Conservation (phyloP, 1,139 yeast genomes). For the Suhomyces anneliseae region DNA sequence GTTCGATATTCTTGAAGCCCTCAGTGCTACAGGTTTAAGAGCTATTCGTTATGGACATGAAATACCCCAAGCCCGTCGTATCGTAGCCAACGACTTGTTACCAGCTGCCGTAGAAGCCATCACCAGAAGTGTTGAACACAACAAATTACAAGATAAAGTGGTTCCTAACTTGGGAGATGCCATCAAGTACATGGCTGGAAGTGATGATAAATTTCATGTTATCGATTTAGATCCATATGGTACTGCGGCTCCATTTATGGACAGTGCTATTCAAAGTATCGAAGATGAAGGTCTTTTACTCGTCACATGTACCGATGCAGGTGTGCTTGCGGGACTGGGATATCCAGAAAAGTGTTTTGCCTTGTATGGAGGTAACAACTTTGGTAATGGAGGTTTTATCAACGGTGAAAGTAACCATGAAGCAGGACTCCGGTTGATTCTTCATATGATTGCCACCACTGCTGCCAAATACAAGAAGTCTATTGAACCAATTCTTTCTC, state of each 20-base stretch:
- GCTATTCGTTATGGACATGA: slow-evolving; percentile 93
- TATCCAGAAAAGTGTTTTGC: slow-evolving; percentile 97
- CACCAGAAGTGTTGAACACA: slow-evolving; percentile 65
- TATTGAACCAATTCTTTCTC: slow-evolving; percentile 80
- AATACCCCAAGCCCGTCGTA: slow-evolving; percentile 66
- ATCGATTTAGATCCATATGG: slow-evolving; percentile 97
- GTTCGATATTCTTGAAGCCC: slow-evolving; percentile 77
- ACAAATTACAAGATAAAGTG: slow-evolving; percentile 55
- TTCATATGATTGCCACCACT: slow-evolving; percentile 70
- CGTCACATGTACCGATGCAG: slow-evolving; percentile 95
- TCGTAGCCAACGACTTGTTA: slow-evolving; percentile 87
- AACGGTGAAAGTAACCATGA: slow-evolving; percentile 87
- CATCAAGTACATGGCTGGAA: slow-evolving; percentile 64
- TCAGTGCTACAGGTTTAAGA: slow-evolving; percentile 92
- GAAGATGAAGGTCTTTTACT: slow-evolving; percentile 80
- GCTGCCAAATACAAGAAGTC: slow-evolving; percentile 89
- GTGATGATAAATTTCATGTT: slow-evolving; percentile 63
- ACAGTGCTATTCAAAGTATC: slow-evolving; percentile 80
- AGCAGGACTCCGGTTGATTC: slow-evolving; percentile 82
- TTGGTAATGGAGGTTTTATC: slow-evolving; percentile 70
- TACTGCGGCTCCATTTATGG: slow-evolving; percentile 92
- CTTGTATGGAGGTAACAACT: slow-evolving; percentile 70
- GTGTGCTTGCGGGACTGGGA: slow-evolving; percentile 92
- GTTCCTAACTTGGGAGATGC: slow-evolving; percentile 83
- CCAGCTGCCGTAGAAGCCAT: slow-evolving; percentile 87